Base-by-base conservation (phyloP, 2,329 filamentous ascomycete species). In the Hypomyces perniciosus region DNA sequence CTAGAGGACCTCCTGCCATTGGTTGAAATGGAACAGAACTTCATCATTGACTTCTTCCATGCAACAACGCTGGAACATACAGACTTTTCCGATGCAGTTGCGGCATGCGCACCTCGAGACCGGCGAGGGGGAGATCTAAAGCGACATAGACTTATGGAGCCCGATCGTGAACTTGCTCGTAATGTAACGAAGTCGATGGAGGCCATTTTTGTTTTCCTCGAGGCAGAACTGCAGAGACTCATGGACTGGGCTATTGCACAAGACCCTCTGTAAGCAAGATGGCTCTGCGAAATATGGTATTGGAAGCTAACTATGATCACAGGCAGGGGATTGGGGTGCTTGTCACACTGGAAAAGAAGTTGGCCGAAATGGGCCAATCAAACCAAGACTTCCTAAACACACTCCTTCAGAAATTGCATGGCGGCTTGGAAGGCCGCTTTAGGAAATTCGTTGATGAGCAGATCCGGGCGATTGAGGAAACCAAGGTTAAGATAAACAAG, bases 401-500 rank as follows among this genome's bases (percentile, higher is more conserved):
- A 46, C 76, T 87, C 2, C 73, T 97, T 3, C 86, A 93, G 60
- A 90, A 89, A 62, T 74, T 95, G 8, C 88, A 93, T 59, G 79
- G 83, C 50, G 81, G 80, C 39, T 75, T 97, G 13, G 82, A 86
- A 58, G 79, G 80, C 2, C 80, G 88, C 3, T 96, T 96, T 72
- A 84, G 79, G 54, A 90, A 88, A 56, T 96, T 97, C 61, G 83
- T 97, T 7, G 92, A 97, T 58, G 90, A 96, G 57, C 93, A 99
- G 66, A 87, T 97, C 53, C 88, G 89, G 28, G 91, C 90, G 5
- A 96, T 97, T 56, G 93, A 97, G 70, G 93, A 97, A 55, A 97
- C 91, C 37, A 97, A 97, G 70, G 92, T 99, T 67, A 96, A 96
- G 75, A 90, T 96, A 70, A 96, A 96, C 76, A 97, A 97, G 76